Conservation (phyloP, 192 early-diverging fungal species). For the Coemansia sp. region DNA sequence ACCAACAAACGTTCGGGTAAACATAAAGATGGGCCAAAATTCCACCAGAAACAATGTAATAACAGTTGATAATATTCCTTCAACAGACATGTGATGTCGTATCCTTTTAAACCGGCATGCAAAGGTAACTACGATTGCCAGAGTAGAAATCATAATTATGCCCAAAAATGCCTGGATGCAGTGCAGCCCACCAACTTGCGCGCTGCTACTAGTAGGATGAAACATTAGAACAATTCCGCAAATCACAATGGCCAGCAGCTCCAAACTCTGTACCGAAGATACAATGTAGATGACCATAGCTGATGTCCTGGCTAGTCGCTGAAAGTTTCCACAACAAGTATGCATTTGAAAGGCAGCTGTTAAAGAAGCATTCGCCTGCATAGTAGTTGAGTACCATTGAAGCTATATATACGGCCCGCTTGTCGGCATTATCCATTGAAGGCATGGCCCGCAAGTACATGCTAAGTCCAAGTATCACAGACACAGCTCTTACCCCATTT, state of each 20-base stretch:
- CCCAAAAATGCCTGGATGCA: constrained; percentile 16
- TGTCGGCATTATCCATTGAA: constrained; percentile 1
- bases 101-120: constrained; percentile 2
- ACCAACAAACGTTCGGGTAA: constrained; percentile 22
- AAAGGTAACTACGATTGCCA: background rate
- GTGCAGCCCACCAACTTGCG: too few species aligned
- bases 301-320: background rate
- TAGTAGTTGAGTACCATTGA: constrained; percentile 21
- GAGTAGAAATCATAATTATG: background rate
- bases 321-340: background rate
- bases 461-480: background rate
- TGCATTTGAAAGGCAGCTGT: background rate
- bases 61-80: background rate
- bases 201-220: background rate
- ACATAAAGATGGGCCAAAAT: constrained; percentile 34
- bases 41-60: background rate
- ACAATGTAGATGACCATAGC: background rate
- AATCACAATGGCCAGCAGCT: background rate
- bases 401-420: constrained; percentile 1
- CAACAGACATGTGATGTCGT: background rate
- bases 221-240: background rate
- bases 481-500: background rate
- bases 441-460: background rate
- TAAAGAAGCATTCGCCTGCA: background rate
- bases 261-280: background rate